phyloP scores from a whole-genome alignment of 164 flowering plant species.

The Annona cherimola region DNA sequence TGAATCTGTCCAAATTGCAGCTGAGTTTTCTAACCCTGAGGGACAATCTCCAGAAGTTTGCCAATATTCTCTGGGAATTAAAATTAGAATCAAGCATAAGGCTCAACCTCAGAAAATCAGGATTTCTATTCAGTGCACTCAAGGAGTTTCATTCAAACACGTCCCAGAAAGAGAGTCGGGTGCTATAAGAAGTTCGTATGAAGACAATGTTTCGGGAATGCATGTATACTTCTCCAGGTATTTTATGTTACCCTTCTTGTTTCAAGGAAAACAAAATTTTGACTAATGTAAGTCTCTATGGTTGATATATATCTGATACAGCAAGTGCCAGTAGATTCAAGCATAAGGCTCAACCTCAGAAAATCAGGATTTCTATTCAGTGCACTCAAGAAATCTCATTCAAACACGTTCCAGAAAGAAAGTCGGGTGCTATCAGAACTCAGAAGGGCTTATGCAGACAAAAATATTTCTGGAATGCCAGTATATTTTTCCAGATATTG shows the following conservation, averaged over 20 bases:
- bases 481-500: too few relatives aligned
- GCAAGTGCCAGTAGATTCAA: not conserved
- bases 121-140: not conserved
- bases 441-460: too few relatives aligned
- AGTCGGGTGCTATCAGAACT: not conserved
- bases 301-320: too few relatives aligned
- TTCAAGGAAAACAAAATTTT: too few relatives aligned
- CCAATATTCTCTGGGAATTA: slow-evolving; percentile 18
- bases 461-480: too few relatives aligned
- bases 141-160: not conserved
- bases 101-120: not conserved
- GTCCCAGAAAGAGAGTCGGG: not conserved
- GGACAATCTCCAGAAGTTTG: not conserved
- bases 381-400: not conserved
- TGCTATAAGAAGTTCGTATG: too few relatives aligned
- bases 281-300: too few relatives aligned
- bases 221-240: too few relatives aligned
- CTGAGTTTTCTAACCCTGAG: slow-evolving; percentile 2
- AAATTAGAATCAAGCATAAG: not conserved
- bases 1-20: slow-evolving; percentile 24
- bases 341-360: not conserved
- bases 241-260: too few relatives aligned
- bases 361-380: not conserved
- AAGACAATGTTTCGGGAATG: too few relatives aligned
- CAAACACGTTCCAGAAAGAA: not conserved